Evolutionary conservation across 306 rosid genomes (phyloP).

Genomic region (Myrica gale): DNA sequence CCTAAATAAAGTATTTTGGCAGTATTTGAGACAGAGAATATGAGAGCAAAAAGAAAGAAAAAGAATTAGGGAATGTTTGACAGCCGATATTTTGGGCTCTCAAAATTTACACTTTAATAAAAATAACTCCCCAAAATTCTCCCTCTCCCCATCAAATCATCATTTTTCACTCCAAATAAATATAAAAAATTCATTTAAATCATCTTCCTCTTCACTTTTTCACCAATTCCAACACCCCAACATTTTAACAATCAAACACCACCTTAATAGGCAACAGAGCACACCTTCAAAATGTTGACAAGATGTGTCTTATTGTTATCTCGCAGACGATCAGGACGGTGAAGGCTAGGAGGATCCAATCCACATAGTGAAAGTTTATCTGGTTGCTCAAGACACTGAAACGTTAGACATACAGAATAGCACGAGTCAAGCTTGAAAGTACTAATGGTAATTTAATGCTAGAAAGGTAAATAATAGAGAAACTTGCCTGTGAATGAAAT

Average conservation of each 20-base stretch:
- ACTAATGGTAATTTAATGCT: slow-evolving; percentile 21
- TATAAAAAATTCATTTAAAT: too few species aligned
- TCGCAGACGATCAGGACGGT: slow-evolving; percentile 83
- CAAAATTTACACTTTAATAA: too few species aligned
- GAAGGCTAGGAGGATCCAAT: slow-evolving; percentile 73
- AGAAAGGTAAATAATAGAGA: slow-evolving; percentile 20
- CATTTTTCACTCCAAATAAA: too few species aligned
- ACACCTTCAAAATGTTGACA: slow-evolving; percentile 76
- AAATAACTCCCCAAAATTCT: too few species aligned
- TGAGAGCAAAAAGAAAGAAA: slow-evolving; percentile 3
- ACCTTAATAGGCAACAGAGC: slow-evolving; percentile 9
- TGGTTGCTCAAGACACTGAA: slow-evolving; percentile 61
- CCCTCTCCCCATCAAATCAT: too few species aligned
- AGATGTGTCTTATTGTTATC: slow-evolving; percentile 61
- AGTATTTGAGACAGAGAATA: slow-evolving; percentile 9
- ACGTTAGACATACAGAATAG: slow-evolving; percentile 17
- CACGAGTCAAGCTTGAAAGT: slow-evolving; percentile 26
- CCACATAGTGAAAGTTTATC: slow-evolving; percentile 82
- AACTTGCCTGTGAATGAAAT: slow-evolving; percentile 62
- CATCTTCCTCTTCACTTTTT: too few species aligned
- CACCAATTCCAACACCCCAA: too few species aligned
- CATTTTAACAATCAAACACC: too few species aligned
- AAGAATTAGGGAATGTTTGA: too few species aligned
- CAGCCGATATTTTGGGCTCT: too few species aligned
- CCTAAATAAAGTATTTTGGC: slow-evolving; percentile 11